Evolutionary conservation across 805 yeast species (phyloP).

Genomic region (Henningerozyma blattae): DNA sequence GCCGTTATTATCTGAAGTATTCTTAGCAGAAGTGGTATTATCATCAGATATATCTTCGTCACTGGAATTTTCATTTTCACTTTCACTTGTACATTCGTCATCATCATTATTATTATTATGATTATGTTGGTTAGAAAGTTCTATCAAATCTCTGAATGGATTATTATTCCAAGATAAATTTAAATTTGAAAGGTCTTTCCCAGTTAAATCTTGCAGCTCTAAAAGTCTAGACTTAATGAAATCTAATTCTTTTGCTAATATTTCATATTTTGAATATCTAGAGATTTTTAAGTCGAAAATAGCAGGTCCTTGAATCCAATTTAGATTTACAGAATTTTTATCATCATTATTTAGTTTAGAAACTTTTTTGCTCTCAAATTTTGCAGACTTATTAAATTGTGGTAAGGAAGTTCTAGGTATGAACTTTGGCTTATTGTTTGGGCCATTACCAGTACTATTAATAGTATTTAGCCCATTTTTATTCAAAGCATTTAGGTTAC

Average conservation of each 20-base stretch:
- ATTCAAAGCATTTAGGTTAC: background rate
- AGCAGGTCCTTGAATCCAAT: conserved; percentile 24
- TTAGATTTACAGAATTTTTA: conserved; percentile 8
- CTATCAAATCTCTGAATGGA: conserved; percentile 2
- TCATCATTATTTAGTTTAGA: conserved; percentile 10
- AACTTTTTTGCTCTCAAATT: conserved; percentile 14
- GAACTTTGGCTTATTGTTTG: too few species aligned
- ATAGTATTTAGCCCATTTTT: background rate
- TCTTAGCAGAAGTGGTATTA: too few species aligned
- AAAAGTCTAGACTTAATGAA: conserved; percentile 17
- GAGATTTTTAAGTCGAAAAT: conserved; percentile 16
- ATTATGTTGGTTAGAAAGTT: background rate
- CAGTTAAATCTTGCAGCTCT: conserved; percentile 22
- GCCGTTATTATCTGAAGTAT: background rate
- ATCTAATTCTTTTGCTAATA: conserved; percentile 16
- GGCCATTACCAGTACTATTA: too few species aligned
- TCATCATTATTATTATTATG: background rate
- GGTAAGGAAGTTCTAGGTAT: conserved; percentile 15
- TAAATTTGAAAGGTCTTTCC: conserved; percentile 10
- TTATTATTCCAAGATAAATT: conserved; percentile 2
- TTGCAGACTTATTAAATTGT: conserved; percentile 4
- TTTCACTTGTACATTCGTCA: background rate
- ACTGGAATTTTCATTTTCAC: background rate
- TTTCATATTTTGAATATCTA: conserved; percentile 16
- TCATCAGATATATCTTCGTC: background rate